phyloP scores from a whole-genome alignment of 2,329 filamentous ascomycete species.

The Ilyonectria mors-panacis region DNA sequence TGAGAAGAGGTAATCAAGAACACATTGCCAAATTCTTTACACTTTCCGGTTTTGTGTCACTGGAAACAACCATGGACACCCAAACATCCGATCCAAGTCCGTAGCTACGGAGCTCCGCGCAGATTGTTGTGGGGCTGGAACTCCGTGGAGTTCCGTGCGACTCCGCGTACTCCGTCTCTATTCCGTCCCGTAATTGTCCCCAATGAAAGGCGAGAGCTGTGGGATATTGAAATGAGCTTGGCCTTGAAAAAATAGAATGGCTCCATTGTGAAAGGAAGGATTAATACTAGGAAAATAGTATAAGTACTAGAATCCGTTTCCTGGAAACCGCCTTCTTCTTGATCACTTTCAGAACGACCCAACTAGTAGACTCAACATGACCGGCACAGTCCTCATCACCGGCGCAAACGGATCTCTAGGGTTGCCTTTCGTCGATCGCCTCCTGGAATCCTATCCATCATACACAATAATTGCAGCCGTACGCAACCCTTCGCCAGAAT shows the following conservation, averaged over 20 bases:
- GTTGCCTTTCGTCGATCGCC: conserved; percentile 27
- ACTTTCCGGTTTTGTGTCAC: no score
- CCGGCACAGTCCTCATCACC: conserved; percentile 54
- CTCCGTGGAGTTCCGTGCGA: conserved; percentile 40
- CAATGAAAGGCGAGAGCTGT: background rate
- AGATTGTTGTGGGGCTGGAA: conserved; percentile 13
- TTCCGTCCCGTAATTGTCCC: background rate
- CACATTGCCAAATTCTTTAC: no score
- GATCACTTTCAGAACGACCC: background rate
- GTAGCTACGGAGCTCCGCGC: background rate
- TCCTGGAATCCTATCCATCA: conserved; percentile 34
- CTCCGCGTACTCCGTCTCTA: conserved; percentile 14
- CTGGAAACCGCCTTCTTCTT: background rate
- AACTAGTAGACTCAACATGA: conserved; percentile 35
- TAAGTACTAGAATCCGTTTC: background rate
- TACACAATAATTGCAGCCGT: conserved; percentile 53
- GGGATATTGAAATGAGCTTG: background rate
- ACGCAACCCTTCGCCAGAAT: conserved; percentile 46
- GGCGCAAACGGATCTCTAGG: conserved; percentile 56
- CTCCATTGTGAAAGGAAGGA: background rate
- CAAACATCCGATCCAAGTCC: background rate
- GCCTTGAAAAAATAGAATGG: background rate
- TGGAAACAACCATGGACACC: no score
- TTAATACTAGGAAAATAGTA: background rate
- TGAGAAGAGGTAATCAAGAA: background rate